phyloP scores from a whole-genome alignment of 2,329 filamentous ascomycete genomes.

The Colletotrichum scovillei region DNA sequence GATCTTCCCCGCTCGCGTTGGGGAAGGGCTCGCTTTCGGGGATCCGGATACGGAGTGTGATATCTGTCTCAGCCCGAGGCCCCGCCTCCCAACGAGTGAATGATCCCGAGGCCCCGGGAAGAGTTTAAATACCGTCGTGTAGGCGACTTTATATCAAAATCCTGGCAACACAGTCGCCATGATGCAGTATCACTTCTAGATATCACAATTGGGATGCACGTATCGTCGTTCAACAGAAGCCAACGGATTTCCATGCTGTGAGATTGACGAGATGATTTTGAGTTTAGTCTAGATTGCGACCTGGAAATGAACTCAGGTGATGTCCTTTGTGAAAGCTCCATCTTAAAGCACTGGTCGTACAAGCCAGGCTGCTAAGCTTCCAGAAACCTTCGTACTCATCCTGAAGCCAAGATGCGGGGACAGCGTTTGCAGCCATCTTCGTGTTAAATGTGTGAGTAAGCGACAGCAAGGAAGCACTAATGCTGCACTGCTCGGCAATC shows the following conservation, averaged over 20 bases:
- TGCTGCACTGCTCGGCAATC: background rate
- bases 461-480: background rate
- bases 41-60: background rate
- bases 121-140: background rate
- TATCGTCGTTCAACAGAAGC: background rate
- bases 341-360: background rate
- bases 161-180: too few species aligned
- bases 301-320: background rate
- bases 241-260: background rate
- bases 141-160: background rate
- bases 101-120: background rate
- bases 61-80: background rate
- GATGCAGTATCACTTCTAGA: too few species aligned
- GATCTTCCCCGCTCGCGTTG: background rate
- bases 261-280: background rate
- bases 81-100: too few species aligned
- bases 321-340: background rate
- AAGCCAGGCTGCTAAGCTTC: background rate
- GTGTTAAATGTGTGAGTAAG: background rate
- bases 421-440: background rate
- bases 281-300: background rate
- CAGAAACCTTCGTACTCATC: background rate
- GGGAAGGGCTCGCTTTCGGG: background rate
- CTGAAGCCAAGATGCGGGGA: background rate
- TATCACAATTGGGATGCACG: too few species aligned